Evolutionary conservation across 140 eudicot species (phyloP).

Genomic region (Cichorium intybus): DNA sequence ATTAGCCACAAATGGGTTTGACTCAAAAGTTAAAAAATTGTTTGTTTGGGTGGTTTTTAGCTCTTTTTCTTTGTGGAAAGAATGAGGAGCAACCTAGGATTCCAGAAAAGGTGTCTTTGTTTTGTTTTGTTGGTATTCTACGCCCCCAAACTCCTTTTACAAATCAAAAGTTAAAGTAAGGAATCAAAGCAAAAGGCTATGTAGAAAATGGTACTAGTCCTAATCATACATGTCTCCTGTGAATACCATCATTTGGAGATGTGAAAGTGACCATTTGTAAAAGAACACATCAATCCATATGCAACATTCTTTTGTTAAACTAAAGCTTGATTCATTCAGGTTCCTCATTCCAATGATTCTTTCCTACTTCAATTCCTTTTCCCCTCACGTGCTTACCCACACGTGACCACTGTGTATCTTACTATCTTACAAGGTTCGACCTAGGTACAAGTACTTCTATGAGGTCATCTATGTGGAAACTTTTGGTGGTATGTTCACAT

Average conservation of each 20-base stretch:
- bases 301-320: slow-evolving; percentile 24
- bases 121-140: slow-evolving; percentile 22
- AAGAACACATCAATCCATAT: slow-evolving; percentile 48
- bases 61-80: slow-evolving; percentile 21
- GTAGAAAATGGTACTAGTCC: slow-evolving; percentile 14
- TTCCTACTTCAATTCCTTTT: neutral
- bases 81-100: slow-evolving; percentile 59
- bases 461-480: slow-evolving; percentile 1
- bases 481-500: slow-evolving; percentile 10
- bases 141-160: slow-evolving; percentile 18
- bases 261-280: slow-evolving; percentile 37
- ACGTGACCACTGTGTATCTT: slow-evolving; percentile 29
- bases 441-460: neutral
- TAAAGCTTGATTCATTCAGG: slow-evolving; percentile 21
- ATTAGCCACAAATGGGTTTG: slow-evolving; percentile 38
- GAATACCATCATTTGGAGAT: slow-evolving; percentile 28
- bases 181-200: slow-evolving; percentile 46
- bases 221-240: slow-evolving; percentile 30
- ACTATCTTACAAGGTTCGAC: no score
- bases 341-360: slow-evolving; percentile 55
- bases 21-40: slow-evolving; percentile 53
- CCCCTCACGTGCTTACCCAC: slow-evolving; percentile 36
- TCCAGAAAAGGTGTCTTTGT: slow-evolving; percentile 48
- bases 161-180: slow-evolving; percentile 37
- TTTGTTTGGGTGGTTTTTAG: slow-evolving; percentile 9